A percentile compares a stretch with the other conserved stretches of the same genome.
These are phyloP conservation scores for Neocallimastix lanati DNA, from an alignment of 192 early-diverging fungal species.

Conservation along the genomic window DNA sequence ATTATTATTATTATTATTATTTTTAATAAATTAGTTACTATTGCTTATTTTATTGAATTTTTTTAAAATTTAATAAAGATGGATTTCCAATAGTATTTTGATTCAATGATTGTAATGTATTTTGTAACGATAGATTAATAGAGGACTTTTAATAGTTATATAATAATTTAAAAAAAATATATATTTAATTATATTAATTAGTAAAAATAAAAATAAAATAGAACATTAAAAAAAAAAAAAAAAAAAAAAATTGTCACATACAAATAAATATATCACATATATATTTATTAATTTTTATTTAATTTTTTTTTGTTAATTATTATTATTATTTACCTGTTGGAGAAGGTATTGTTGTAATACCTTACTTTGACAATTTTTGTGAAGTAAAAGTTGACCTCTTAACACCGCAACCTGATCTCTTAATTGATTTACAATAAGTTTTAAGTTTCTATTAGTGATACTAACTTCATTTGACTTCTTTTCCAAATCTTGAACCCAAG, in stretches of 20 bases:
- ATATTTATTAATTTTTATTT: too few relatives aligned
- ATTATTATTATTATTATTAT: too few relatives aligned
- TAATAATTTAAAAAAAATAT: too few relatives aligned
- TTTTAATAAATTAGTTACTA: too few relatives aligned
- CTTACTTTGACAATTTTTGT: background rate
- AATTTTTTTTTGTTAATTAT: too few relatives aligned
- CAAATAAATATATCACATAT: too few relatives aligned
- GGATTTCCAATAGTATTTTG: background rate
- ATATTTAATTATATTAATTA: too few relatives aligned
- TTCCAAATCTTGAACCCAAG: constrained; percentile 23
- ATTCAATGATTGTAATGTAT: background rate
- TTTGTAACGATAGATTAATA: background rate
- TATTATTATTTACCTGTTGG: background rate
- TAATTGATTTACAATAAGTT: constrained; percentile 9
- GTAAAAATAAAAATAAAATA: too few relatives aligned
- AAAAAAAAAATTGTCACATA: too few relatives aligned
- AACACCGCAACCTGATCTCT: constrained; percentile 5
- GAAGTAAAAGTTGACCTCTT: background rate
- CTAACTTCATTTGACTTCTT: constrained; percentile 8
- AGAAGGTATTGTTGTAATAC: background rate
- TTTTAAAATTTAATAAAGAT: background rate
- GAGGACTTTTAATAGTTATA: too few relatives aligned
- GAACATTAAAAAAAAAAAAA: too few relatives aligned
- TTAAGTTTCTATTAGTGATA: constrained; percentile 10
- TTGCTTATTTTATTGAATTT: background rate